Percentiles rank a stretch among this genome's conserved stretches.
phyloP scores from a whole-genome alignment of 306 rosid genomes.

The Dalbergia cultrata region DNA sequence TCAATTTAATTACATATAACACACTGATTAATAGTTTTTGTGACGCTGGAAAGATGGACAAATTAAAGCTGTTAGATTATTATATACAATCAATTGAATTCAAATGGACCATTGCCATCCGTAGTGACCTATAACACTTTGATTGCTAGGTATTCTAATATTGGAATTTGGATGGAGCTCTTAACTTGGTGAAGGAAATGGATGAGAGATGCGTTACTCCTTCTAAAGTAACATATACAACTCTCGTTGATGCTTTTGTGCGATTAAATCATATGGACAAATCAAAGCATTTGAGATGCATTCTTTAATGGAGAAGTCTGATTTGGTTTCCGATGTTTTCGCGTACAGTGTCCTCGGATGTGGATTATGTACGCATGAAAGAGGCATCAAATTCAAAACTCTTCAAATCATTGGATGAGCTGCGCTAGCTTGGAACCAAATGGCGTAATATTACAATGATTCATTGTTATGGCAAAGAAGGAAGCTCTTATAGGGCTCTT shows the following conservation, averaged over 20 bases:
- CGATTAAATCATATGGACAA: conserved; percentile 53
- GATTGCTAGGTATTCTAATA: conserved; percentile 63
- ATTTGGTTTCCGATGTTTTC: conserved; percentile 68
- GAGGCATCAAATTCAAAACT: conserved; percentile 62
- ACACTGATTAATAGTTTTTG: conserved; percentile 71
- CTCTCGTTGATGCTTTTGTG: conserved; percentile 63
- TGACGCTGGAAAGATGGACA: conserved; percentile 63
- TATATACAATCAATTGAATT: conserved; percentile 62
- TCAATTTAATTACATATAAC: conserved; percentile 70
- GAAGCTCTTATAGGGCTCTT: conserved; percentile 76
- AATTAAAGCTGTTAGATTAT: conserved; percentile 56
- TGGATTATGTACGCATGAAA: conserved; percentile 74
- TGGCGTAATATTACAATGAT: conserved; percentile 72
- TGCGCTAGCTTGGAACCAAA: conserved; percentile 65
- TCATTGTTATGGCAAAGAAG: conserved; percentile 82
- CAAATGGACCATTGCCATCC: conserved; percentile 66
- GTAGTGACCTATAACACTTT: conserved; percentile 72
- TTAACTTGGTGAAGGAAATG: conserved; percentile 74
- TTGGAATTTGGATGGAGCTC: conserved; percentile 58
- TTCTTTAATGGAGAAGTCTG: conserved; percentile 74
- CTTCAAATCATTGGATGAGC: conserved; percentile 62
- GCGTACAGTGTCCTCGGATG: conserved; percentile 71
- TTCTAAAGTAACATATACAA: conserved; percentile 78
- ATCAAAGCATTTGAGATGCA: conserved; percentile 61
- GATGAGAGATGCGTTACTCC: conserved; percentile 69